Evolutionary conservation across 1,284 basidiomycete species (phyloP), one percentile per base, ranked within the genome.

Genomic region (Paramarasmius palmivorus): DNA sequence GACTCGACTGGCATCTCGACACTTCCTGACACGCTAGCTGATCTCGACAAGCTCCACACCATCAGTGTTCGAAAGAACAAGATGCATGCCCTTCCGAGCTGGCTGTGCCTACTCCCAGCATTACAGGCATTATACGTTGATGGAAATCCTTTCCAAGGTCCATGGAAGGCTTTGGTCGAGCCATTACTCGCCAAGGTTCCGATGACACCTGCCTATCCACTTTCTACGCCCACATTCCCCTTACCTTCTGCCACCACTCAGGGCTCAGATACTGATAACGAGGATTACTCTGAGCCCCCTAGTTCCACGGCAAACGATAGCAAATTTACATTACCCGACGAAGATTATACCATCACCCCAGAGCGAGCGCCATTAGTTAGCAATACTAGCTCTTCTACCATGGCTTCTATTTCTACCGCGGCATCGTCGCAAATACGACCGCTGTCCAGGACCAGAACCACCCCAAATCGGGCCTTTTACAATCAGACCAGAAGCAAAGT

Each of bases 81-180:
- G 65, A 78, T 99, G 64, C 81, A 92, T 60, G 83, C 88, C n/a
- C 78, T 99, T 26, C 96, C 96, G 3, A 86, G 90, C 57, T 99
- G 97, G 96, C 78, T 99, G 40, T 93, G 92, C 67, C 82, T 91
- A 32, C 78, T 99, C 29, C 79, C 84, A 17, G 82, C 83, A 37
- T 79, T 99, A 46, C 92, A 96, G 68, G 89, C 88, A 4, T 77
- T 99, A 2, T 88, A 90, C 58, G 83, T 99, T 26, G 96, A 98
- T 61, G 91, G 88, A 29, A 99, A 99, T 68, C 90, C 93, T 7
- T 97, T 98, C 71, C 87, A 92, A 58, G 88, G 90, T 3, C 90
- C 93, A 2, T 98, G 95, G 94, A 84, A 86, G 64, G 86, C 88
- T 29, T 78, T 99, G 52, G 86, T 97, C 23, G 88, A 90, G 54